Evolutionary conservation across 108 stramenopile species (phyloP).

Genomic region (Chaetoceros muelleri): DNA sequence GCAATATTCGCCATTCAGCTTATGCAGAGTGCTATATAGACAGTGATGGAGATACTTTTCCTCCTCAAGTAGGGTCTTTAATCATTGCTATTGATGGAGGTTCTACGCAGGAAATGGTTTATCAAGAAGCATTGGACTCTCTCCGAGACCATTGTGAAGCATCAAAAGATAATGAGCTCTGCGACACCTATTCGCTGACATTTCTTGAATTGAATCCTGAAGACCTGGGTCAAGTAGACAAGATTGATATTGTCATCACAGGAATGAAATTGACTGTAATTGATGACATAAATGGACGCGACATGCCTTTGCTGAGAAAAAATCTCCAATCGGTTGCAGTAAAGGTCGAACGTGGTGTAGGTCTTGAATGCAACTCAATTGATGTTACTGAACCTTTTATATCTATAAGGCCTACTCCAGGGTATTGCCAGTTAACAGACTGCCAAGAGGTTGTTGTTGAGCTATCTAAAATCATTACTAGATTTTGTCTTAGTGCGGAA

Average conservation of each 20-base stretch:
- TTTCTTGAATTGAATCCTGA: constrained; percentile 37
- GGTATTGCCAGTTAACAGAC: neutral
- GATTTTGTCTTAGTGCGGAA: constrained; percentile 12
- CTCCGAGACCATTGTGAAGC: neutral
- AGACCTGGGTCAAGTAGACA: constrained; percentile 28
- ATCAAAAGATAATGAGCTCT: neutral
- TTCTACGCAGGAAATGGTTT: constrained; percentile 18
- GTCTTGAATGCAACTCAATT: constrained; percentile 23
- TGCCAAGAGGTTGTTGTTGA: neutral
- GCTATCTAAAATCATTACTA: constrained; percentile 3
- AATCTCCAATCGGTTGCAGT: constrained; percentile 17
- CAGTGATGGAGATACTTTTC: neutral
- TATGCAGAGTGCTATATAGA: no score
- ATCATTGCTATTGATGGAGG: constrained; percentile 27
- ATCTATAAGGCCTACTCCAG: neutral
- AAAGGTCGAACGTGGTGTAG: constrained; percentile 32
- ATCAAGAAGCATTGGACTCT: constrained; percentile 12
- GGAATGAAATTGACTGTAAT: constrained; percentile 44
- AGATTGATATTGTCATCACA: constrained; percentile 17
- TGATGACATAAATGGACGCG: constrained; percentile 51
- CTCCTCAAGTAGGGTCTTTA: constrained; percentile 29
- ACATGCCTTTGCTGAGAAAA: constrained; percentile 50
- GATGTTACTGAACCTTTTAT: constrained; percentile 17
- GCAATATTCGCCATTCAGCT: constrained; percentile 2
- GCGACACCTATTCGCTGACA: constrained; percentile 14